Base-by-base conservation (phyloP, 2,329 filamentous ascomycete species). In the Penicillium sp. region DNA sequence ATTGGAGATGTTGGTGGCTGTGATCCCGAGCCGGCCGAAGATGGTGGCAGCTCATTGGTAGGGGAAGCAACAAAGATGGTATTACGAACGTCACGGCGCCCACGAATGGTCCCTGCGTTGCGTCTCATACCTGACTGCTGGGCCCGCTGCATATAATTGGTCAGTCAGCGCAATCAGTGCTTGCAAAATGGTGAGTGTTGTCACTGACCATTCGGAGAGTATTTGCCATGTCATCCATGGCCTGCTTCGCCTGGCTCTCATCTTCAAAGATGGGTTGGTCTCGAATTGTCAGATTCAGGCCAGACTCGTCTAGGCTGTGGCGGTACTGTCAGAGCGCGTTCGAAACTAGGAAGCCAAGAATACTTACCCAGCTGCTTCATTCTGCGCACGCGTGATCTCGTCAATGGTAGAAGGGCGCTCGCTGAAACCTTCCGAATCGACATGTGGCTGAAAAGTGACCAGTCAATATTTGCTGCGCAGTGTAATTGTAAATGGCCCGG, bases 71-170 rank as follows among this genome's bases (percentile, higher is more conserved):
- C 78, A 64, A 93, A 92, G 46, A 95, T 84, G 1, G 91, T 96
- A 70, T 95, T 95, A 51, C 92, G 83, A 55, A 95, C 89, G 67
- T 97, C 92, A 65, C 93, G 82, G 53, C 93, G 86, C 43, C 93
- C 93, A 58, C 93, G 82, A 13, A 95, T 76, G 12, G 90, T 96
- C 38, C 88, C 86, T 12, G 81, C 75, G 62, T 83, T 87, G 22
- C 87, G 81, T 49, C 81, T 80, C 16, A 89, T 83, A 8, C 72
- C 72, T 31, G 71, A 68, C 31, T 72, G 71, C 49, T 73, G 73
- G 34, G 74, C 75, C 64, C 74, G 73, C 64, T 73, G 50, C 29
- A 49, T 29, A 14, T 31, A 2, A 49, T 69, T 41, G 66, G 59
- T 46, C n/a, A 50, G 27, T 28, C 25, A 29, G 28, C 13, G 6